Conservation (phyloP, 2,329 filamentous ascomycete genomes). For the Laburnicola sp. region DNA sequence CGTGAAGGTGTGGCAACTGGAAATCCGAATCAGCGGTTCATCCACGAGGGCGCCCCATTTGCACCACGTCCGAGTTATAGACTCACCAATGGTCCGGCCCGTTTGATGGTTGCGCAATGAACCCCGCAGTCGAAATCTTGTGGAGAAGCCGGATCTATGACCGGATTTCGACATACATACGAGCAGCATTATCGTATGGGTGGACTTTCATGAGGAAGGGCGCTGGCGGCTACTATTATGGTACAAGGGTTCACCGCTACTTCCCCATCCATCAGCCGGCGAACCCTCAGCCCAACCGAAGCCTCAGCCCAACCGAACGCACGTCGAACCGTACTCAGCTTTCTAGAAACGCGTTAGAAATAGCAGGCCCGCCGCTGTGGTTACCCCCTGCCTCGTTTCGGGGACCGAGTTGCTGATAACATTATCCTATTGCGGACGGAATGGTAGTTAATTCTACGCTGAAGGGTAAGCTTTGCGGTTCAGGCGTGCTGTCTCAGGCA, state of each 20-base stretch:
- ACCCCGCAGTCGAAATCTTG: neutral
- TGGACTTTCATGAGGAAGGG: neutral
- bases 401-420: neutral
- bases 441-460: neutral
- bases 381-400: neutral
- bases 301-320: neutral
- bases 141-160: neutral
- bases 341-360: constrained; percentile 3
- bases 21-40: constrained; percentile 5
- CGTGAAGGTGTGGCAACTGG: neutral
- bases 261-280: constrained; percentile 1
- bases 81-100: neutral
- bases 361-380: neutral
- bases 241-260: constrained; percentile 4
- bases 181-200: neutral
- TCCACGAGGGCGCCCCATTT: neutral
- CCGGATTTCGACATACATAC: neutral
- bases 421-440: neutral
- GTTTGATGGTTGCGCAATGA: neutral
- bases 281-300: neutral
- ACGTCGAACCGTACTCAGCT: neutral
- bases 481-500: neutral
- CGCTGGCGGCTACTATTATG: constrained; percentile 3
- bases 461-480: neutral
- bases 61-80: neutral